Evolutionary conservation across 345 rosid species (phyloP).

Genomic region (Cardiospermum halicacabum): DNA sequence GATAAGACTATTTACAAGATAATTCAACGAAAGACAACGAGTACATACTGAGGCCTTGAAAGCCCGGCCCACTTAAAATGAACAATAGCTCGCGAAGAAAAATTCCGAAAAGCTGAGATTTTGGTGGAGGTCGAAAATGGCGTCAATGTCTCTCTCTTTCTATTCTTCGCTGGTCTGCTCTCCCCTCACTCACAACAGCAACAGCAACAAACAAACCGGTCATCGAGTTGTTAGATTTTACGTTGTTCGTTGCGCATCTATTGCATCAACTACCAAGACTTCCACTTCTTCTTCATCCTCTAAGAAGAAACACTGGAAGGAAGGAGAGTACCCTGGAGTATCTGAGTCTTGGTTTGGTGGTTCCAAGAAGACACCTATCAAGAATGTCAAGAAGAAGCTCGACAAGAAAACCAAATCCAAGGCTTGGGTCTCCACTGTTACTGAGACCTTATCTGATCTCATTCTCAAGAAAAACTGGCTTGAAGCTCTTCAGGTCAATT

Average conservation of each 20-base stretch:
- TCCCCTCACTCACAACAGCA: slow-evolving; percentile 24
- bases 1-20: too few species aligned
- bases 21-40: too few species aligned
- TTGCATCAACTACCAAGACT: slow-evolving; percentile 1
- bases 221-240: not conserved
- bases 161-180: slow-evolving; percentile 48
- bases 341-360: slow-evolving; percentile 29
- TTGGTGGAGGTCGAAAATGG: not conserved
- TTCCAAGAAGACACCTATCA: slow-evolving; percentile 48
- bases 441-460: slow-evolving; percentile 70
- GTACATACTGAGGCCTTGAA: too few species aligned
- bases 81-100: not conserved
- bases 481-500: slow-evolving; percentile 67
- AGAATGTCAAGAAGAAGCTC: slow-evolving; percentile 66
- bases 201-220: slow-evolving; percentile 5
- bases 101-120: not conserved
- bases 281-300: slow-evolving; percentile 32
- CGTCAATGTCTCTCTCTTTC: slow-evolving; percentile 50
- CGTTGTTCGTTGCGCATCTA: slow-evolving; percentile 25
- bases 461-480: slow-evolving; percentile 76
- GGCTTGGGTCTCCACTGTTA: slow-evolving; percentile 79
- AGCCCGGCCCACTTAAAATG: too few species aligned
- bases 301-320: slow-evolving; percentile 68
- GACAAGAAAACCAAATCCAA: slow-evolving; percentile 57
- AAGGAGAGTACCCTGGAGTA: slow-evolving; percentile 70